Base-by-base conservation (phyloP, 2,329 filamentous ascomycete genomes). In the Rachicladosporium sp. region DNA sequence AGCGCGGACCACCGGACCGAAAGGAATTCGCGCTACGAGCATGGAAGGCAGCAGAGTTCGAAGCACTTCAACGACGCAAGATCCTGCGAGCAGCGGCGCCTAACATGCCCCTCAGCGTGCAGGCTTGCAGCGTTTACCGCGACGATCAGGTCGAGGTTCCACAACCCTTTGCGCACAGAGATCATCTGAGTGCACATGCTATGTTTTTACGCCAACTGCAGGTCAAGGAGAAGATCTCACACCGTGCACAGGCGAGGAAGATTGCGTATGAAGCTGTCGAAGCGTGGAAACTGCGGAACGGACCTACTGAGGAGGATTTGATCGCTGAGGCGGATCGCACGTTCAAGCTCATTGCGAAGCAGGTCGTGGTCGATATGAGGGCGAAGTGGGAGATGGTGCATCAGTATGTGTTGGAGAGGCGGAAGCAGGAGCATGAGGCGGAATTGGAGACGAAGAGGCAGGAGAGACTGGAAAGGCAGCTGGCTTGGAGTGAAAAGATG, bases 111-210 rank as follows among this genome's bases (percentile, higher is more conserved):
- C 68, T 95, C 21, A 86, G 81, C 37, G 65, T 71, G 39, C 76
- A 78, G 43, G 70, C 45, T 11, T 11, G 82, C 83, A 53, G 48
- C 30, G 35, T 57, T n/a, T 56, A 47, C 33, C 45, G 48, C 12
- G 48, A 50, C 0, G 83, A 91, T 46, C 71, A 73, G 43, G 78
- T 84, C 41, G 82, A 93, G 51, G 83, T 83, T 0, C 74, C 77
- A 0, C 71, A 74, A 38, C 85, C 91, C 53, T 96, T 85, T 68
- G 78, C 82, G n/a, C 87, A 93, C 50, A 74, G 77, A 54, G 88
- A 96, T 54, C 84, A 96, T 56, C 70, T 96, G 38, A 69, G 82
- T 34, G 79, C 80, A 35, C 88, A 93, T 45, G 80, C 82, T 43
- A 56, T 80, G 9, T 81, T 88, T 50, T 89, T 96, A 50, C 78